These are phyloP conservation scores for Leptographium procerum DNA, from an alignment of 2,329 filamentous ascomycete species.

Conservation along the genomic window DNA sequence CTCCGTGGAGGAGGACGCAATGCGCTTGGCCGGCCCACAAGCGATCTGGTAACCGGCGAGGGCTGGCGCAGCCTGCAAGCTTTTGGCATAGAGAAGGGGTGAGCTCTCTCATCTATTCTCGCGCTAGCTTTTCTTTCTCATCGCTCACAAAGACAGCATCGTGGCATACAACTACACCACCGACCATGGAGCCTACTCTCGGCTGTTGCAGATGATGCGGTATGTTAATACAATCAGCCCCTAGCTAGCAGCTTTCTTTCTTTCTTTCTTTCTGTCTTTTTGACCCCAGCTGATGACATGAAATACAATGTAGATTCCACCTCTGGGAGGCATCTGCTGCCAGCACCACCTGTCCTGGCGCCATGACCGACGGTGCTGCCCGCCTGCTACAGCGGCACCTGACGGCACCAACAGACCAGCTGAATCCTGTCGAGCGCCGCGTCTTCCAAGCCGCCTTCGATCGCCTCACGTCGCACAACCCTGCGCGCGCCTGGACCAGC, in stretches of 20 bases:
- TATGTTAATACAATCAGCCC: slow-evolving; percentile 13
- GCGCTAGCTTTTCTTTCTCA: background rate
- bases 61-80: slow-evolving; percentile 55
- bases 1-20: slow-evolving; percentile 44
- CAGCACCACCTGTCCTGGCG: slow-evolving; percentile 52
- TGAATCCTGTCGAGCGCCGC: slow-evolving; percentile 19
- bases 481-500: slow-evolving; percentile 50
- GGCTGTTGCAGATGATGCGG: slow-evolving; percentile 49
- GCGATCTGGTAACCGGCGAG: slow-evolving; percentile 50
- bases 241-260: background rate
- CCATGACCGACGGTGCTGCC: slow-evolving; percentile 55
- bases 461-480: slow-evolving; percentile 42
- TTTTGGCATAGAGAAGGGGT: slow-evolving; percentile 45
- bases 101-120: slow-evolving; percentile 5
- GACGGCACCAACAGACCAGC: slow-evolving; percentile 6
- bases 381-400: slow-evolving; percentile 36
- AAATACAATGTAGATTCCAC: slow-evolving; percentile 27
- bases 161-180: slow-evolving; percentile 50
- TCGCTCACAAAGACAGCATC: slow-evolving; percentile 23
- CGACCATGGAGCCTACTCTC: slow-evolving; percentile 35
- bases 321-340: slow-evolving; percentile 49
- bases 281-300: background rate
- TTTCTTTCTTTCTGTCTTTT: background rate
- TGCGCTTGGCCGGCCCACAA: slow-evolving; percentile 48
- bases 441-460: slow-evolving; percentile 42